Evolutionary conservation across 345 rosid genomes (phyloP), one percentile per base, ranked within the genome.

Genomic region (Pistacia vera): DNA sequence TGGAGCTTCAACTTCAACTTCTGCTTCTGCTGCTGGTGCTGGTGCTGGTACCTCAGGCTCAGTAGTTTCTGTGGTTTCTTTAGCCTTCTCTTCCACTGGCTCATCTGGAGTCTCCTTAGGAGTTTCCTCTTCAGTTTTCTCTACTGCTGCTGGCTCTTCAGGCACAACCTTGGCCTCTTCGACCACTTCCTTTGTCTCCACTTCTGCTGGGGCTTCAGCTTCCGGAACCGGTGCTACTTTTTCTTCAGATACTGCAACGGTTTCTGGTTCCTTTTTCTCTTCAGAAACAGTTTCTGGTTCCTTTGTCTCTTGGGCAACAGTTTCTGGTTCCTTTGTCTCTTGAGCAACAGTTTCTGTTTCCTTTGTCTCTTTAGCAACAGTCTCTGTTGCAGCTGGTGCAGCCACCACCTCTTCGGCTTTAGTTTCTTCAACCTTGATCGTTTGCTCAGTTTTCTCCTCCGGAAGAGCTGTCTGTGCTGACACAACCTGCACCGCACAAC

Each of bases 401-500:
- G 68, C 16, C 16, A 46, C 77, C 28, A 4, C 83, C 66, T 79
- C 89, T 30, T 72, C 79, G 66, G 72, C 28, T 66, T 20, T 67
- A 76, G 71, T 71, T 48, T 75, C 81, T 70, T 74, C 49, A 68
- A 44, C 70, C 74, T 84, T 66, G 73, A 58, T 17, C 10, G 75
- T 3, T 57, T 83, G 85, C 63, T 85, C 85, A 25, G n/a, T 11
- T 77, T 79, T 79, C 78, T 86, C 92, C 81, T 74, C 90, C 5
- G 64, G 38, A 18, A 76, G 60, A 7, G 90, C 90, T 44, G 80
- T 68, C 66, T 79, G 77, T 54, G 75, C 89, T 67, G 90, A 66
- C 49, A 80, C 90, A 80, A 91, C 88, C 95, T 91, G 81, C 58
- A 71, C 4, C 22, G 10, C 5, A n/a, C 46, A 41, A 41, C 46